Conservation (phyloP, 768 basidiomycete genomes). For the Rhodotorula babjevae region DNA sequence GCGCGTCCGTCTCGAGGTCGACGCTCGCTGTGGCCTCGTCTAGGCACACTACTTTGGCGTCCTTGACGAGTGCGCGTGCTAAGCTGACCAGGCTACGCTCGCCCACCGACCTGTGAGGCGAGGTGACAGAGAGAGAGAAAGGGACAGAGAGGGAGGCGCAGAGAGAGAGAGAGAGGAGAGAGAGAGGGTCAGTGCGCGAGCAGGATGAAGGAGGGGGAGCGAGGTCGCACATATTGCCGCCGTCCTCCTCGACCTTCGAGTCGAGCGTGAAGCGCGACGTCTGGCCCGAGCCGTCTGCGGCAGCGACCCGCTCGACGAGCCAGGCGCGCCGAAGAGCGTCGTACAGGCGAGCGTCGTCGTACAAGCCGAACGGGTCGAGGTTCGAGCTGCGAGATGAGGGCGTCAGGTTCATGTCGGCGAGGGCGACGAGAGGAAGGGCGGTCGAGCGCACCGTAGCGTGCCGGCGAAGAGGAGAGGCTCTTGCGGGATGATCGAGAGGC, state of each 20-base stretch:
- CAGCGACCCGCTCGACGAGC: conserved; percentile 56
- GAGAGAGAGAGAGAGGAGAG: no score
- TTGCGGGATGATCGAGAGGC: conserved; percentile 40
- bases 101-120: conserved; percentile 21
- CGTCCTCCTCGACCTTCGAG: conserved; percentile 75
- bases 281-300: background rate
- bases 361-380: conserved; percentile 73
- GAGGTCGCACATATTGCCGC: conserved; percentile 45
- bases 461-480: conserved; percentile 59
- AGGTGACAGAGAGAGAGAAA: background rate
- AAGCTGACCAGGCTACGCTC: conserved; percentile 79
- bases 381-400: conserved; percentile 54
- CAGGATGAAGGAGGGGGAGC: no score
- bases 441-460: conserved; percentile 59
- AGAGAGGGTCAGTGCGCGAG: background rate
- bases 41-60: conserved; percentile 72
- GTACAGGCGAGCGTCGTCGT: conserved; percentile 74
- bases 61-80: conserved; percentile 79
- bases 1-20: conserved; percentile 69
- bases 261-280: conserved; percentile 67
- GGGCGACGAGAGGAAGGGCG: no score
- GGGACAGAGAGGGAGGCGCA: no score
- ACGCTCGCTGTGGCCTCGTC: conserved; percentile 52
- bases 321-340: conserved; percentile 78
- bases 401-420: no score